Evolutionary conservation across 306 rosid genomes (phyloP), one percentile per base, ranked within the genome.

Genomic region (Sicyos edulis): DNA sequence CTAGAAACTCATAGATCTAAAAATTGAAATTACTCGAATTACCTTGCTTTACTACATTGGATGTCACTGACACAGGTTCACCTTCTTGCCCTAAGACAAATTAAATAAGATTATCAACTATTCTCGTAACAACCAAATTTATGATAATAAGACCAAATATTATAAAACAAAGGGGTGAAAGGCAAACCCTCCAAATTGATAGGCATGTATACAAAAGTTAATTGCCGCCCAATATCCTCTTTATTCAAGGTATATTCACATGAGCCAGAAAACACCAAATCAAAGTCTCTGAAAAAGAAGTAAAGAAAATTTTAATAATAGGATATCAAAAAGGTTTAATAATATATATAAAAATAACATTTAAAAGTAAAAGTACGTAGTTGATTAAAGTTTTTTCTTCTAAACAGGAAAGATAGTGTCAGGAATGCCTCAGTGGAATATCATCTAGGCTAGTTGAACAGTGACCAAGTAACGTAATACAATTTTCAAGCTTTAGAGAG

Each of bases 31-130:
- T 77, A 45, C 71, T 76, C 75, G 64, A 74, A 70, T 54, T 93
- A 93, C 99, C 99, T 88, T 87, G 88, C 83, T 85, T 87, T 64
- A 93, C 97, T 69, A 78, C 80, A 63, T 84, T 68, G 49, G 99
- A 85, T 78, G 75, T 26, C 49, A 80, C 71, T 21, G 97, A 88
- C 66, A 82, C 65, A 65, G 97, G 86, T 58, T 86, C 87, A 74
- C 99, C 99, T 86, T 93, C 96, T 77, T 88, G 92, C 52, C 99
- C 99, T 93, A 83, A 72, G 75, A 76, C 72, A 80, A 42, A 73
- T 71, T 73, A 75, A 67, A 26, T 71, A 75, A 63, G 53, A 42
- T 76, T 74, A 82, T 6, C 12, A 47, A 67, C 55, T 49, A 40
- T 77, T 40, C 32, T 45, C 24, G 16, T 8, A 54, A 72, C 71